Percentiles rank a stretch among this genome's conserved stretches.
These are phyloP conservation scores for Coprinopsis strossmayeri DNA, from an alignment of 768 basidiomycete genomes.

Conservation along the genomic window DNA sequence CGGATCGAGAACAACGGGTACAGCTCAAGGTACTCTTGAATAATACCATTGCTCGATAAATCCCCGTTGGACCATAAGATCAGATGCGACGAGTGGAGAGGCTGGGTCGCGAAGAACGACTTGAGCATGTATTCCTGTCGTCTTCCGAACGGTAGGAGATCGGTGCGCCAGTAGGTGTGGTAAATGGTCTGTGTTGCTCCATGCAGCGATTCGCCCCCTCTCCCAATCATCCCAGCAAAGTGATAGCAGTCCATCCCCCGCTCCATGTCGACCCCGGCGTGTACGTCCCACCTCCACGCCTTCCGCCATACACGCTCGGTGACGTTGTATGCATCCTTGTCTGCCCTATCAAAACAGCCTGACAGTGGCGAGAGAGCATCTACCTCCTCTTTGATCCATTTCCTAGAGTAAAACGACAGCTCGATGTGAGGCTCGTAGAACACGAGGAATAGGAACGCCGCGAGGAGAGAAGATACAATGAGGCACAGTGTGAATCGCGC, in stretches of 20 bases:
- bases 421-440: conserved; percentile 84
- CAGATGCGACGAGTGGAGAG: conserved; percentile 52
- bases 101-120: conserved; percentile 92
- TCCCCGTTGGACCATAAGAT: conserved; percentile 93
- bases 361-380: conserved; percentile 53
- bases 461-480: not conserved
- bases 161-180: conserved; percentile 93
- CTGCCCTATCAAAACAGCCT: conserved; percentile 66
- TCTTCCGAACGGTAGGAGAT: conserved; percentile 73
- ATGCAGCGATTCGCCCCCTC: not conserved
- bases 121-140: conserved; percentile 90
- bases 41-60: conserved; percentile 45
- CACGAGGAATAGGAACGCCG: conserved; percentile 35
- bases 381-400: conserved; percentile 74
- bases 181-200: conserved; percentile 44
- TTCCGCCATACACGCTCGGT: conserved; percentile 57
- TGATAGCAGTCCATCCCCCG: conserved; percentile 89
- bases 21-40: conserved; percentile 58
- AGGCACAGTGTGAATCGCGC: too few relatives aligned
- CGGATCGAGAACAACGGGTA: conserved; percentile 69
- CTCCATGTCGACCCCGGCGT: conserved; percentile 73
- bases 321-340: conserved; percentile 65
- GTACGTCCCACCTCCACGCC: conserved; percentile 55
- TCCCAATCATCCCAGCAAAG: conserved; percentile 75
- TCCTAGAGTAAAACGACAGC: conserved; percentile 66